A percentile compares a stretch with the other conserved stretches of the same genome.
Evolutionary conservation across 345 rosid genomes (phyloP).

Genomic region (Raphanus sativus): DNA sequence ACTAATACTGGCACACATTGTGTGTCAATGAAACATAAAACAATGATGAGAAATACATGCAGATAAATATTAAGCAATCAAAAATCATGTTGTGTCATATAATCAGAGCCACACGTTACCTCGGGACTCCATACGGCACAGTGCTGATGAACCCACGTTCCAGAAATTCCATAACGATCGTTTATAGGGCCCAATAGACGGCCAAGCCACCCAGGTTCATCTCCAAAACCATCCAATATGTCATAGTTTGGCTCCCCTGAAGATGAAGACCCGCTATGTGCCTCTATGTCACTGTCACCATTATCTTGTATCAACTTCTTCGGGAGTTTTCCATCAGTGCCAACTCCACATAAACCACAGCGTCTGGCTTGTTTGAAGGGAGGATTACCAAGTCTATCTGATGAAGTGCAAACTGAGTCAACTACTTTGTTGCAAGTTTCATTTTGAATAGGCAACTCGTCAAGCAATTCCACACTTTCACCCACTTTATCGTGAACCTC

Average conservation of each 20-base stretch:
- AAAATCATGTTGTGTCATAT: slow-evolving; percentile 2
- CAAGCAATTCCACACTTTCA: slow-evolving; percentile 37
- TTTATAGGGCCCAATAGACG: slow-evolving; percentile 90
- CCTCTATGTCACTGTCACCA: slow-evolving; percentile 77
- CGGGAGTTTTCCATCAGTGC: slow-evolving; percentile 93
- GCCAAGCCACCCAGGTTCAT: slow-evolving; percentile 96
- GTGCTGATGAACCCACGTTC: slow-evolving; percentile 98
- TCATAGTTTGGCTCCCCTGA: slow-evolving; percentile 86
- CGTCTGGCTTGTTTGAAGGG: slow-evolving; percentile 73
- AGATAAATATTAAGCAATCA: slow-evolving; percentile 19
- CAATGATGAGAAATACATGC: slow-evolving; percentile 3
- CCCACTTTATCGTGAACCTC: slow-evolving; percentile 28
- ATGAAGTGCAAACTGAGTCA: slow-evolving; percentile 36
- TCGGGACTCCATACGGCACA: slow-evolving; percentile 99
- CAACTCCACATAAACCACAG: slow-evolving; percentile 93
- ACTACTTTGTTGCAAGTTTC: slow-evolving; percentile 37
- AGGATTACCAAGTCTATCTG: slow-evolving; percentile 43
- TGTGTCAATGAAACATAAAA: slow-evolving; percentile 1
- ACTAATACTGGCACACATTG: slow-evolving; percentile 1
- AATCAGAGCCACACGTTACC: slow-evolving; percentile 47
- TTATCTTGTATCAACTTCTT: slow-evolving; percentile 66
- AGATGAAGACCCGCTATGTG: slow-evolving; percentile 76
- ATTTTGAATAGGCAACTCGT: slow-evolving; percentile 44
- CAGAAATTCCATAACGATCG: slow-evolving; percentile 94
- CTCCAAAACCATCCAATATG: slow-evolving; percentile 92